A percentile compares a stretch with the other conserved stretches of the same genome.
phyloP scores from a whole-genome alignment of 2,329 filamentous ascomycete genomes.

The Bertia moriformis region DNA sequence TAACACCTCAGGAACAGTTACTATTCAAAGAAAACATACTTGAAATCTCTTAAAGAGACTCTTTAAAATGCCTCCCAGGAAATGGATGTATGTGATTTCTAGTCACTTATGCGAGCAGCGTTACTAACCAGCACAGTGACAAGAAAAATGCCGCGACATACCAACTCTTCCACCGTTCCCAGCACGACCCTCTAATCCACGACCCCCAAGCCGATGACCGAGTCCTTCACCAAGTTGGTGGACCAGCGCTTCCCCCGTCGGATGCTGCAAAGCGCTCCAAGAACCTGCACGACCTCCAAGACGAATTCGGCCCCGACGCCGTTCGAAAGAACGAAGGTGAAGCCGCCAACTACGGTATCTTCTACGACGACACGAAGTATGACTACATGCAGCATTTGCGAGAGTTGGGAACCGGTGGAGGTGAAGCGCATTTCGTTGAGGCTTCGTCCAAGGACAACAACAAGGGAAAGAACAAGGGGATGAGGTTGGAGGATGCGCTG shows the following conservation, averaged over 20 bases:
- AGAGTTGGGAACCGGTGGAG: slow-evolving; percentile 44
- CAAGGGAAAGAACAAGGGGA: slow-evolving; percentile 62
- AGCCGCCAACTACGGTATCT: slow-evolving; percentile 84
- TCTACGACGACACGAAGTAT: slow-evolving; percentile 87
- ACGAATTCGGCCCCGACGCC: slow-evolving; percentile 57
- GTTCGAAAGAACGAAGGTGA: slow-evolving; percentile 86
- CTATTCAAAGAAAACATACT: slow-evolving; percentile 8
- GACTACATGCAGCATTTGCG: slow-evolving; percentile 99
- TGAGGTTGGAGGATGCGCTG: slow-evolving; percentile 71
- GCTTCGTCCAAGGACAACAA: slow-evolving; percentile 35
- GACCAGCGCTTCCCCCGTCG: slow-evolving; percentile 23
- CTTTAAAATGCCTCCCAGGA: slow-evolving; percentile 54
- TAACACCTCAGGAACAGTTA: not conserved
- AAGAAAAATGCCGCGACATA: slow-evolving; percentile 91
- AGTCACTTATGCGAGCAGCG: slow-evolving; percentile 18
- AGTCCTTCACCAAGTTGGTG: slow-evolving; percentile 62
- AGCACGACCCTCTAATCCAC: slow-evolving; percentile 94
- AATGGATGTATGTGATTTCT: slow-evolving; percentile 49
- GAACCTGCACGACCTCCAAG: slow-evolving; percentile 60
- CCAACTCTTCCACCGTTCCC: slow-evolving; percentile 83
- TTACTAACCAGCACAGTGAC: slow-evolving; percentile 39
- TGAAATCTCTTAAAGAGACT: slow-evolving; percentile 3
- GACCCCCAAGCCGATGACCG: slow-evolving; percentile 77
- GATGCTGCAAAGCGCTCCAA: slow-evolving; percentile 33
- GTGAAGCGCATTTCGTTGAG: slow-evolving; percentile 69